A percentile compares a stretch with the other conserved stretches of the same genome.
Evolutionary conservation across 306 rosid species (phyloP).

Genomic region (Vigna radiata): DNA sequence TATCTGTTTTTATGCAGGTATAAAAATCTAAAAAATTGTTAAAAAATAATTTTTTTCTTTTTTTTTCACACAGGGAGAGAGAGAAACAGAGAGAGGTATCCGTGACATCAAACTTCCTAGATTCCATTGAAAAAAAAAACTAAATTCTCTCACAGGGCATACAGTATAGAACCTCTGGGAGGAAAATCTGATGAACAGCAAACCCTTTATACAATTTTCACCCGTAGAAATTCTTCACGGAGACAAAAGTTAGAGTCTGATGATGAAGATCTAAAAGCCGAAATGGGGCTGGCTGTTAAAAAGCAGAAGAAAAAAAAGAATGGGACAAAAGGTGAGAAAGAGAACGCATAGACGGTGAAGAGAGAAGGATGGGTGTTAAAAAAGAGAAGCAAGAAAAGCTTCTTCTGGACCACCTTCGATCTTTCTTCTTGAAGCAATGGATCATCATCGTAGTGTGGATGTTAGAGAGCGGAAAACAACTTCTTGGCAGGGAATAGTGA

Average conservation of each 20-base stretch:
- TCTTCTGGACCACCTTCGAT: slow-evolving; percentile 58
- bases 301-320: neutral
- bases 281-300: slow-evolving; percentile 35
- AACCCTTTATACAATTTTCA: slow-evolving; percentile 54
- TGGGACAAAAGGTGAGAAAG: neutral
- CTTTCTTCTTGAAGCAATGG: slow-evolving; percentile 38
- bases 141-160: slow-evolving; percentile 54
- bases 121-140: slow-evolving; percentile 41
- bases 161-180: slow-evolving; percentile 47
- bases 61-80: neutral
- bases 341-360: slow-evolving; percentile 6
- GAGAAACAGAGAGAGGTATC: neutral
- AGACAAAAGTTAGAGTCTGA: slow-evolving; percentile 58
- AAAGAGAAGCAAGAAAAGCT: slow-evolving; percentile 65
- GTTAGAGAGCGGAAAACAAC: slow-evolving; percentile 82
- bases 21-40: neutral
- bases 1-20: neutral
- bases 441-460: slow-evolving; percentile 60
- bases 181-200: slow-evolving; percentile 48
- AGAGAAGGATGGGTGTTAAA: slow-evolving; percentile 49
- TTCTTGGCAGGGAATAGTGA: slow-evolving; percentile 94
- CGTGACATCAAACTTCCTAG: neutral
- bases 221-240: slow-evolving; percentile 46
- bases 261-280: slow-evolving; percentile 40
- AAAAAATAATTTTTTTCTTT: too few species aligned